Base-by-base conservation (phyloP, 352 stramenopile genomes). In the Phytophthora ramorum region DNA sequence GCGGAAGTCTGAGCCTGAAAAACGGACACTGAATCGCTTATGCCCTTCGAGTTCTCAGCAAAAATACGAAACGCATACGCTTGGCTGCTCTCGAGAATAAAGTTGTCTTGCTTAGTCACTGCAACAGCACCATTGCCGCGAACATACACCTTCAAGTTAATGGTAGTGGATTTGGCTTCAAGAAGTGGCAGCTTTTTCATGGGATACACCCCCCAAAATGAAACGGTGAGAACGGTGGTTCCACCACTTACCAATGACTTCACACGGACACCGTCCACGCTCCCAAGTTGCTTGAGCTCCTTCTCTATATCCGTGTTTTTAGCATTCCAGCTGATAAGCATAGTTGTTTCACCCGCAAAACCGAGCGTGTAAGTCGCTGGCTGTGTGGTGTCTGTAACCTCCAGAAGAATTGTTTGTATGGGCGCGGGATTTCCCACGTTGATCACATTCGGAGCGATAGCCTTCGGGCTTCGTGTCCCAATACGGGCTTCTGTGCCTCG, bases 141-240 rank as follows among this genome's bases (percentile, higher is more conserved):
- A 61, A 92, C 71, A 37, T 79, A 71, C 34, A 79, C 71, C 13
- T 48, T 71, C 26, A 79, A 62, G 17, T 83, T 83, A 9, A 55
- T 60, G 3, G 37, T 54, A 22, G n/a, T 20, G 1, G 76, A 66
- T 7, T 48, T 71, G 1, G 68, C 70, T 0, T 63, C 52, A 7
- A 92, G 66, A 3, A 86, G 64, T 6, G 83, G 83, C 0, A 91
- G 45, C 7, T 72, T 90, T 14, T 68, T 69, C 44, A 77, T 81
- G 8, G 83, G 73, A 44, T 93, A 93, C n/a, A 73, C 78, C 2
- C 90, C 90, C 89, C 88, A 97, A 45, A 97, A 97, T n/a, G 67
- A 87, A 57, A 97, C 76, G 0, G 81, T 91, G 63, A 96, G 92
- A 6, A 97, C 66, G 37, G 86, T 90, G 7, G 83, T 92, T 7